Evolutionary conservation across 306 rosid genomes (phyloP).

Genomic region (Dicorynia guianensis): DNA sequence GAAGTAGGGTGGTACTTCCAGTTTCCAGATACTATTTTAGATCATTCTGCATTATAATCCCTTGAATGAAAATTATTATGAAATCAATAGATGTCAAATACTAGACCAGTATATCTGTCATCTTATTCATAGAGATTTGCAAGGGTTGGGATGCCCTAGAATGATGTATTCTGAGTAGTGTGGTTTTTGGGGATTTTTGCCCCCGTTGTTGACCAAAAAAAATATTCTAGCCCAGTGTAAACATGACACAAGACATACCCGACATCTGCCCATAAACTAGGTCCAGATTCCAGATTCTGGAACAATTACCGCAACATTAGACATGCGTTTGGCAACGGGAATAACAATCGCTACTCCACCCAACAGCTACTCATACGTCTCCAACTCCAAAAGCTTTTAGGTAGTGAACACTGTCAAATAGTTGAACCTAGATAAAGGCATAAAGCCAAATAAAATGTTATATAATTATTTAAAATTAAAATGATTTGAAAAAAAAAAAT

Average conservation of each 20-base stretch:
- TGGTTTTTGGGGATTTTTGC: too few relatives aligned
- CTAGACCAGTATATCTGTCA: background rate
- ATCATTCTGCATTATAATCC: constrained; percentile 9
- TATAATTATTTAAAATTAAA: background rate
- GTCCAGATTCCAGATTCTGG: constrained; percentile 92
- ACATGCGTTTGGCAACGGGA: constrained; percentile 85
- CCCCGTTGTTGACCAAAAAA: too few relatives aligned
- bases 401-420: constrained; percentile 77
- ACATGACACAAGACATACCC: constrained; percentile 63
- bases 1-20: background rate
- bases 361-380: constrained; percentile 95
- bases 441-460: constrained; percentile 37
- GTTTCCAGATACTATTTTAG: constrained; percentile 20
- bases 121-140: too few relatives aligned
- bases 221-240: background rate
- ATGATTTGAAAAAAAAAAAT: background rate
- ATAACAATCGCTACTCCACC: constrained; percentile 93
- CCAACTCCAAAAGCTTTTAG: constrained; percentile 92
- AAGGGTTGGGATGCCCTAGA: too few relatives aligned
- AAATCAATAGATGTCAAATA: constrained; percentile 27
- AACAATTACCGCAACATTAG: constrained; percentile 82
- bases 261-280: constrained; percentile 93
- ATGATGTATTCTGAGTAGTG: too few relatives aligned
- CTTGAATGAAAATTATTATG: constrained; percentile 10
- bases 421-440: constrained; percentile 81